Evolutionary conservation across 495 filamentous ascomycete species (phyloP).

Genomic region (Xylona heveae): DNA sequence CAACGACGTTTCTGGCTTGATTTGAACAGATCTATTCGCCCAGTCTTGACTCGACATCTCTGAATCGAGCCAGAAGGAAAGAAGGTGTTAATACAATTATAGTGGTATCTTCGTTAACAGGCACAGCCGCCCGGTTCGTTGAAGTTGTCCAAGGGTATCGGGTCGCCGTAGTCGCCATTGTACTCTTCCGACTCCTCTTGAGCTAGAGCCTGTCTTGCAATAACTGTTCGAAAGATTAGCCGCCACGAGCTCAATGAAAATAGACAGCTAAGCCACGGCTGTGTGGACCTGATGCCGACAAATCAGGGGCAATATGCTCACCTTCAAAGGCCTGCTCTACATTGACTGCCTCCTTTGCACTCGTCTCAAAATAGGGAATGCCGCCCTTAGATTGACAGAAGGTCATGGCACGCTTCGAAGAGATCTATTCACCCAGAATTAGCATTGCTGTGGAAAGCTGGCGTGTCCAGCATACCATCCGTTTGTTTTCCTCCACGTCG

Average conservation of each 20-base stretch:
- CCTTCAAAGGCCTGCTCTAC: conserved; percentile 98
- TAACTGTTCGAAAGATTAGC: conserved; percentile 35
- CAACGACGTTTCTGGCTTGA: too few species aligned
- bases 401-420: conserved; percentile 81
- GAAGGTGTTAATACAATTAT: too few species aligned
- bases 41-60: too few species aligned
- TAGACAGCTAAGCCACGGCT: background rate
- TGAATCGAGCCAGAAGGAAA: too few species aligned
- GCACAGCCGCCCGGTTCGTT: conserved; percentile 80
- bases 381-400: conserved; percentile 95
- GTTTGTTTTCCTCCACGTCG: conserved; percentile 93
- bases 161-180: conserved; percentile 84
- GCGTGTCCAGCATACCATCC: conserved; percentile 35
- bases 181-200: conserved; percentile 93
- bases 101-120: too few species aligned
- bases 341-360: conserved; percentile 94
- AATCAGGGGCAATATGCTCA: conserved; percentile 16
- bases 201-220: conserved; percentile 81
- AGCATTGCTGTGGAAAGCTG: background rate
- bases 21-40: too few species aligned
- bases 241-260: conserved; percentile 7
- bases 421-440: conserved; percentile 34
- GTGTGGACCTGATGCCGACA: background rate
- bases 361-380: conserved; percentile 98
- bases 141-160: conserved; percentile 91